Evolutionary conservation across 1,284 basidiomycete species (phyloP).

Genomic region (Fomes fomentarius): DNA sequence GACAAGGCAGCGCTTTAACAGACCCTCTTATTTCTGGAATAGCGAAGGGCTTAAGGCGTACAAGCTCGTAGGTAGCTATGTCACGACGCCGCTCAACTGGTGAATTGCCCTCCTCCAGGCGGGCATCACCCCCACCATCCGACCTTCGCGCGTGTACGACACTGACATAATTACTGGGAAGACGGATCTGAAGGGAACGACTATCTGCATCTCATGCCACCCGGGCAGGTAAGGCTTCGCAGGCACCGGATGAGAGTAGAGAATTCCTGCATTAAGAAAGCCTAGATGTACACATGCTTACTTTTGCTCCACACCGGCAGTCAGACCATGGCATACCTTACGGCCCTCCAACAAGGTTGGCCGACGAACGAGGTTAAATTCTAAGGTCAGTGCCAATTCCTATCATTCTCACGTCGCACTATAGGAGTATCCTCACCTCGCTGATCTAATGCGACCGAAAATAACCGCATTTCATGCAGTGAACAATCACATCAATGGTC

Average conservation of each 20-base stretch:
- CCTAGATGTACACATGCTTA: background rate
- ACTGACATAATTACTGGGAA: no score
- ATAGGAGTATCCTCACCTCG: no score
- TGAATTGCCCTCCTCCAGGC: no score
- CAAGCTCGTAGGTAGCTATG: conserved; percentile 93
- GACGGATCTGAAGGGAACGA: conserved; percentile 80
- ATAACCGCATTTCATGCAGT: no score
- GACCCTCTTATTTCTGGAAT: conserved; percentile 94
- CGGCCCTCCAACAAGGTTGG: conserved; percentile 90
- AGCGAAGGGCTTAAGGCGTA: conserved; percentile 87
- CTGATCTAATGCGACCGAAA: no score
- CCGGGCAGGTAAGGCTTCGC: no score
- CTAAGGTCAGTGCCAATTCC: conserved; percentile 58
- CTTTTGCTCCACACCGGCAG: conserved; percentile 60
- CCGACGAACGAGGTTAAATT: conserved; percentile 72
- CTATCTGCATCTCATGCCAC: conserved; percentile 89
- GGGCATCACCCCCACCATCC: no score
- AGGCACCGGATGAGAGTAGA: conserved; percentile 55
- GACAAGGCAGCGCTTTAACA: conserved; percentile 93
- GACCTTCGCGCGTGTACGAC: no score
- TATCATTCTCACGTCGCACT: background rate
- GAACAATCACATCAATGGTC: conserved; percentile 88
- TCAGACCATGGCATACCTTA: conserved; percentile 94
- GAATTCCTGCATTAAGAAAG: background rate
- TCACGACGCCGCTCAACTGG: conserved; percentile 89